These are phyloP conservation scores for Inga leiocalycina DNA, from an alignment of 306 rosid species.

Conservation along the genomic window DNA sequence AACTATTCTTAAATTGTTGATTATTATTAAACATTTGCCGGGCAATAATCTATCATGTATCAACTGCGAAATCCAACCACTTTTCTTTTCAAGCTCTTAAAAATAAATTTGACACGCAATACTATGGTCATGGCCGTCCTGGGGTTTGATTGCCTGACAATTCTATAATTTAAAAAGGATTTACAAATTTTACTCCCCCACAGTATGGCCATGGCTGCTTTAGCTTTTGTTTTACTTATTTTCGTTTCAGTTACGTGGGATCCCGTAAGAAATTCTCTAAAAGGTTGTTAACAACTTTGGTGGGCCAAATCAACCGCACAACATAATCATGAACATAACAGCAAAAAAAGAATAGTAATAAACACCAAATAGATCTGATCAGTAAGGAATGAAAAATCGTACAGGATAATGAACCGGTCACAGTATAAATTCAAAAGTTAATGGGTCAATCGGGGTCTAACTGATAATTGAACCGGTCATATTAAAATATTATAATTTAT, in stretches of 20 bases:
- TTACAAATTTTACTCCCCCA: not conserved
- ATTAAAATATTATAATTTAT: too few relatives aligned
- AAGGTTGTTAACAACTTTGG: not conserved
- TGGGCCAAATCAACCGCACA: not conserved
- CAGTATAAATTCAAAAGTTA: too few relatives aligned
- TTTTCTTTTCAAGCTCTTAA: slow-evolving; percentile 29
- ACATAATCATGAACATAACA: not conserved
- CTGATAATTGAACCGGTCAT: too few relatives aligned
- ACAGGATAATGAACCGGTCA: too few relatives aligned
- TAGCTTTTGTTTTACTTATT: not conserved
- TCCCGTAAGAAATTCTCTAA: not conserved
- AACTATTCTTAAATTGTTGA: not conserved
- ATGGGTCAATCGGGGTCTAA: too few relatives aligned
- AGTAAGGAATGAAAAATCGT: too few relatives aligned
- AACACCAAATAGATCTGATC: not conserved
- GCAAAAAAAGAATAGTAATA: not conserved
- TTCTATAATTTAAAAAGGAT: not conserved
- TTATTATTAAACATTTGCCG: slow-evolving; percentile 19
- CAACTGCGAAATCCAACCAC: slow-evolving; percentile 22
- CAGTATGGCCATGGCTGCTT: not conserved
- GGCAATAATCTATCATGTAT: slow-evolving; percentile 33
- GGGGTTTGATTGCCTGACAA: not conserved
- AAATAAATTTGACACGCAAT: not conserved
- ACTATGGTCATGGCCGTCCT: not conserved
- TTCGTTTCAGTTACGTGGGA: not conserved